phyloP scores from a whole-genome alignment of 768 basidiomycete species.

The Pleurotus sapidus region DNA sequence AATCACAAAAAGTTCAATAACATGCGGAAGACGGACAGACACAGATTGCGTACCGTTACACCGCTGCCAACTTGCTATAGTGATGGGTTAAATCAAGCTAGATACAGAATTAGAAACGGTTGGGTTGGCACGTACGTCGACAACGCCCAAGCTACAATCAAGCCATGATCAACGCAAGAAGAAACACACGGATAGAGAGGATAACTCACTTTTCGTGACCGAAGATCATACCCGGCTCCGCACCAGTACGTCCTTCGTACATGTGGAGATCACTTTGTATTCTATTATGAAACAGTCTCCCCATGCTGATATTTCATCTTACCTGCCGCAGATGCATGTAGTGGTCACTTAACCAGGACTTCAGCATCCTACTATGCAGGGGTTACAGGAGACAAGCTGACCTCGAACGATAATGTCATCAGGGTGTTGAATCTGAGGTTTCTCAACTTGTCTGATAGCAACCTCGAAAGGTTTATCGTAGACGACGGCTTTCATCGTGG shows the following conservation, averaged over 20 bases:
- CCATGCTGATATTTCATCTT: not conserved
- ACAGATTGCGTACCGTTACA: constrained; percentile 31
- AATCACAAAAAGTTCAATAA: not conserved
- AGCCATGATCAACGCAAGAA: not conserved
- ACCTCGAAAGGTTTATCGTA: constrained; percentile 50
- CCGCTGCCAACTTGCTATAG: constrained; percentile 40
- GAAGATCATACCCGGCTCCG: constrained; percentile 46
- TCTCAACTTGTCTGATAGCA: constrained; percentile 39
- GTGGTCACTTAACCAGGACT: constrained; percentile 37
- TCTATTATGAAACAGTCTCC: not conserved
- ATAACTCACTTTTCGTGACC: constrained; percentile 49
- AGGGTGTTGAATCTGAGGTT: constrained; percentile 46
- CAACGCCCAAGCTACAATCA: constrained; percentile 42
- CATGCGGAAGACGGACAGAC: not conserved
- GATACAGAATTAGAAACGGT: no score
- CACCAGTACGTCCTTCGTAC: constrained; percentile 55
- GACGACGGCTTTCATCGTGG: constrained; percentile 49
- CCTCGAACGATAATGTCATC: constrained; percentile 53
- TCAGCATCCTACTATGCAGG: not conserved
- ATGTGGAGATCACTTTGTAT: constrained; percentile 45
- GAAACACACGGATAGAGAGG: no score
- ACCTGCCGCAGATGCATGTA: constrained; percentile 52
- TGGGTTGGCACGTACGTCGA: constrained; percentile 30
- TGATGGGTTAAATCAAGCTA: no score
- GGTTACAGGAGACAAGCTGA: constrained; percentile 10